Evolutionary conservation across 83 land plant species (phyloP).

Genomic region (Thuja plicata): DNA sequence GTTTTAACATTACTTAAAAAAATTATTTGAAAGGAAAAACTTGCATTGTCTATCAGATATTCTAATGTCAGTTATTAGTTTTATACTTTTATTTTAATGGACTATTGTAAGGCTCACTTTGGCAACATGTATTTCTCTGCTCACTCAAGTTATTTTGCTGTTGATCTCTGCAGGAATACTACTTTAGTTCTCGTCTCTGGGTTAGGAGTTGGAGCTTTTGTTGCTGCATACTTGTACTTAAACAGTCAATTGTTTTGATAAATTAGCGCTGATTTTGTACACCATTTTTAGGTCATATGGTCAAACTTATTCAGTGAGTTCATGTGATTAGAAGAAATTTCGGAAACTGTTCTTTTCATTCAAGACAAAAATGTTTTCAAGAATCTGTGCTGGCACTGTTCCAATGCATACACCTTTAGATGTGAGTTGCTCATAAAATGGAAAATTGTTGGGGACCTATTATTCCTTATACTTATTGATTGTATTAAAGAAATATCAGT

Average conservation of each 20-base stretch:
- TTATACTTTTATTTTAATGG: not conserved
- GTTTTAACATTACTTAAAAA: not conserved
- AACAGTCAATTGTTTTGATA: conserved; percentile 26
- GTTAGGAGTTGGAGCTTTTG: conserved; percentile 55
- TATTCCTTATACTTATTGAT: not conserved
- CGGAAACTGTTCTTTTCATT: not conserved
- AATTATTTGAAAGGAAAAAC: not conserved
- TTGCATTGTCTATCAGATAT: not conserved
- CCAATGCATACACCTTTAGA: not conserved
- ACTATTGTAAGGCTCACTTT: not conserved
- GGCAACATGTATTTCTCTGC: not conserved
- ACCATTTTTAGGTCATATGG: not conserved
- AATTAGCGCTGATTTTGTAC: not conserved
- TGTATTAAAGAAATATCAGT: not conserved
- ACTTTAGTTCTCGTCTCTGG: conserved; percentile 56
- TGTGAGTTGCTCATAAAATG: not conserved
- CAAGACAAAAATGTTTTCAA: not conserved
- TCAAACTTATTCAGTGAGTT: not conserved
- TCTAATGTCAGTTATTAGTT: not conserved
- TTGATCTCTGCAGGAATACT: conserved; percentile 36
- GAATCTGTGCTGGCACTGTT: not conserved
- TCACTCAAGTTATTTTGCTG: conserved; percentile 6
- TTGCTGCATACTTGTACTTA: conserved; percentile 72
- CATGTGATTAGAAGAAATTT: conserved; percentile 3
- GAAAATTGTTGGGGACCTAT: not conserved